These are phyloP conservation scores for Lasiodiplodia sp. DNA, from an alignment of 2,329 filamentous ascomycete species.

Conservation along the genomic window DNA sequence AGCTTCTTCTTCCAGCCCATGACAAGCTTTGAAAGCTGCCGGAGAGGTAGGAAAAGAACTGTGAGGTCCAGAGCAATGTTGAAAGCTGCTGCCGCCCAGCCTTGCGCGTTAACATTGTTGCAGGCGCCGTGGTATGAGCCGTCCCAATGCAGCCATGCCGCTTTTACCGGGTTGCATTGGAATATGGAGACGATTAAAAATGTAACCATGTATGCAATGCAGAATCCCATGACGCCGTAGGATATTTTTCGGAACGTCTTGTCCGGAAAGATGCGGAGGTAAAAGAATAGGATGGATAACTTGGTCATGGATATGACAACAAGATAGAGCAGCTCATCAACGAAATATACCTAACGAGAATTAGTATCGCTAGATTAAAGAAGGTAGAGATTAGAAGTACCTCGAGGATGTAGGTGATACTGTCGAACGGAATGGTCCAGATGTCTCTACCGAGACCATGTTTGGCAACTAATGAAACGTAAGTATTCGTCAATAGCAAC, in stretches of 20 bases:
- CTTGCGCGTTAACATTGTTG: slow-evolving; percentile 46
- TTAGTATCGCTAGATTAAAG: background rate
- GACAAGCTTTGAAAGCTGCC: slow-evolving; percentile 39
- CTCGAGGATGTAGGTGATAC: slow-evolving; percentile 55
- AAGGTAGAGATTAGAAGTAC: slow-evolving; percentile 31
- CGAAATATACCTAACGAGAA: slow-evolving; percentile 39
- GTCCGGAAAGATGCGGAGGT: slow-evolving; percentile 42
- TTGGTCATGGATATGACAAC: slow-evolving; percentile 37
- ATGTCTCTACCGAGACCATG: slow-evolving; percentile 60
- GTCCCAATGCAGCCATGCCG: slow-evolving; percentile 44
- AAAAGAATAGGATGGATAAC: slow-evolving; percentile 44
- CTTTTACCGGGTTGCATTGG: slow-evolving; percentile 44
- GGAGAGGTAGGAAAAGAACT: slow-evolving; percentile 42
- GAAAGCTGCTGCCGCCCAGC: slow-evolving; percentile 40
- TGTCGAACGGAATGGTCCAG: slow-evolving; percentile 54
- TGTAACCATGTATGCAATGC: slow-evolving; percentile 35
- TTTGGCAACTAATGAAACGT: slow-evolving; percentile 33
- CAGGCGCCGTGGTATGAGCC: slow-evolving; percentile 42
- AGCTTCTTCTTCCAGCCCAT: slow-evolving; percentile 41
- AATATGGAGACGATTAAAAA: slow-evolving; percentile 37
- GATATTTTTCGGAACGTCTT: slow-evolving; percentile 36
- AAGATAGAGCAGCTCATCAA: slow-evolving; percentile 45
- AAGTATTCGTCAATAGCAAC: slow-evolving; percentile 26
- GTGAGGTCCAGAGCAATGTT: slow-evolving; percentile 44
- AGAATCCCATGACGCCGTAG: slow-evolving; percentile 38